Conservation (phyloP, 768 basidiomycete species). For the Lentinula detonsa region DNA sequence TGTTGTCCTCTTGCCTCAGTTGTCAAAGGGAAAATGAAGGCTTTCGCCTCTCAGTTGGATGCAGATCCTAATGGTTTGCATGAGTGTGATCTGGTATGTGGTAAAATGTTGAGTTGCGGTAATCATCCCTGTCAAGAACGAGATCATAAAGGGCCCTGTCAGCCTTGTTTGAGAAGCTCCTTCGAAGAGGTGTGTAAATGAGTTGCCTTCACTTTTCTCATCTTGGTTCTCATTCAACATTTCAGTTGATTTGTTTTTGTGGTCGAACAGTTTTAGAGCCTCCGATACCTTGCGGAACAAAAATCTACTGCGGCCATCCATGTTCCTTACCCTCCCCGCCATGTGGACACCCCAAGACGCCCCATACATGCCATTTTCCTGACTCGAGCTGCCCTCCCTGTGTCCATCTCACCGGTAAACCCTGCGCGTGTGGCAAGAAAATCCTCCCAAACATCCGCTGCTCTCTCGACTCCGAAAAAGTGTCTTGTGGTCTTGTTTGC, state of each 20-base stretch:
- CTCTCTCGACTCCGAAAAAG: constrained; percentile 67
- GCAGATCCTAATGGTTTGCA: constrained; percentile 67
- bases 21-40: constrained; percentile 56
- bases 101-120: constrained; percentile 66
- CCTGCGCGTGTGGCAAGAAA: constrained; percentile 89
- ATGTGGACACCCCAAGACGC: constrained; percentile 78
- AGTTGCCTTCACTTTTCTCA: not conserved
- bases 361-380: constrained; percentile 82
- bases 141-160: constrained; percentile 83
- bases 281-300: constrained; percentile 83
- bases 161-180: constrained; percentile 77
- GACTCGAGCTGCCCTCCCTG: constrained; percentile 77
- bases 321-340: constrained; percentile 62
- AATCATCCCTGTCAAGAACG: constrained; percentile 71
- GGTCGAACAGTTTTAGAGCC: constrained; percentile 84
- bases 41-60: constrained; percentile 27
- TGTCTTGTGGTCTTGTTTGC: constrained; percentile 81
- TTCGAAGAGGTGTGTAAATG: constrained; percentile 75
- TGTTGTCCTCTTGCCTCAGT: constrained; percentile 87
- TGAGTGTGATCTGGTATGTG: constrained; percentile 79
- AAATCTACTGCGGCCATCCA: constrained; percentile 71
- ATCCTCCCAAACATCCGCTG: constrained; percentile 75
- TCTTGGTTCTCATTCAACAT: no score
- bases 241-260: constrained; percentile 73
- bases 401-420: constrained; percentile 69